These are phyloP conservation scores for Sextonia rubra DNA, from an alignment of 164 flowering plant genomes.

Conservation along the genomic window DNA sequence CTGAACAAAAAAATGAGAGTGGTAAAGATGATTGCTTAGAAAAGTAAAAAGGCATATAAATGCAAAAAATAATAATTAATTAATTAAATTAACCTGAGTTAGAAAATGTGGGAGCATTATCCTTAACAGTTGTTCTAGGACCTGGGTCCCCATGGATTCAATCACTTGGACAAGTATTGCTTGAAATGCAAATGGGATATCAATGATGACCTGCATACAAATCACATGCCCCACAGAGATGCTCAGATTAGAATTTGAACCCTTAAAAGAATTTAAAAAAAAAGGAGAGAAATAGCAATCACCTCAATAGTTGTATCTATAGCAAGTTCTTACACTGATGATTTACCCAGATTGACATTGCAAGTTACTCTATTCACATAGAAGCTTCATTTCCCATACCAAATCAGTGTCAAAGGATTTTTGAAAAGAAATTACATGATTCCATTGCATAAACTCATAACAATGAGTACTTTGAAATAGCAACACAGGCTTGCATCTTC, in stretches of 20 bases:
- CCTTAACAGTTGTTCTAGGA: constrained; percentile 72
- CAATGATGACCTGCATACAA: constrained; percentile 67
- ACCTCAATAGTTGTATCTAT: constrained; percentile 89
- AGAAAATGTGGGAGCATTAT: constrained; percentile 91
- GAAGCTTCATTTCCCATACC: constrained; percentile 99
- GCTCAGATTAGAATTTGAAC: not conserved
- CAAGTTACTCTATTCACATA: constrained; percentile 81
- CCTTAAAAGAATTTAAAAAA: not conserved
- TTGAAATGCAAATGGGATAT: constrained; percentile 76
- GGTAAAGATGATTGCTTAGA: too few relatives aligned
- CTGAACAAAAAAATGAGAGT: too few relatives aligned
- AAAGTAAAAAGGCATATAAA: too few relatives aligned
- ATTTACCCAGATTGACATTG: constrained; percentile 28
- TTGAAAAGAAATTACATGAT: too few relatives aligned
- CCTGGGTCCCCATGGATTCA: constrained; percentile 83
- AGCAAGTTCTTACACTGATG: constrained; percentile 52
- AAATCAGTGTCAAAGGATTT: too few relatives aligned
- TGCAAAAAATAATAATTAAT: too few relatives aligned
- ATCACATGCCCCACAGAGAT: not conserved
- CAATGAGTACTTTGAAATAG: too few relatives aligned
- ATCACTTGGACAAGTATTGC: constrained; percentile 63
- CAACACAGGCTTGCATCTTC: too few relatives aligned
- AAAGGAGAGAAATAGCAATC: not conserved
- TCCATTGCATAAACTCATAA: too few relatives aligned
- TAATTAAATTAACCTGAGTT: constrained; percentile 56